Evolutionary conservation across 2,329 filamentous ascomycete genomes (phyloP).

Genomic region (Laburnicola sp.): DNA sequence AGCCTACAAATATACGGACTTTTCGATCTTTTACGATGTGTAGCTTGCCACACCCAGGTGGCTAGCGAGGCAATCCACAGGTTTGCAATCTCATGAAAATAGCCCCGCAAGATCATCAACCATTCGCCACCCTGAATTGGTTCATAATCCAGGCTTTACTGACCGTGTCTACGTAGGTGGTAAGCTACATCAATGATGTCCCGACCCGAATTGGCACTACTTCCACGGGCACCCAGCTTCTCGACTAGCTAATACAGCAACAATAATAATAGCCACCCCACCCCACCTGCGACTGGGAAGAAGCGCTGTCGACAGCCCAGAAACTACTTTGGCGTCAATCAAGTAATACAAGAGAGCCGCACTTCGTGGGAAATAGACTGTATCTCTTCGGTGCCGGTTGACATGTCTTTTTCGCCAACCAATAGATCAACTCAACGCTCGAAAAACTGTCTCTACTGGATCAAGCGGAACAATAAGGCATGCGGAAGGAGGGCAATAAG

Average conservation of each 20-base stretch:
- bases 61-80: no score
- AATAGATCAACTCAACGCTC: slow-evolving; percentile 7
- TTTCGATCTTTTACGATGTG: no score
- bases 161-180: slow-evolving; percentile 8
- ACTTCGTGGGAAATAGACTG: slow-evolving; percentile 10
- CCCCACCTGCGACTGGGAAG: slow-evolving; percentile 1
- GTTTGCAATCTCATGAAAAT: no score
- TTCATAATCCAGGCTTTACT: neutral
- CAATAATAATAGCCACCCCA: slow-evolving; percentile 12
- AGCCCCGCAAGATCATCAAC: no score
- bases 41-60: no score
- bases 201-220: slow-evolving; percentile 8
- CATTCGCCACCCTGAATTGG: no score
- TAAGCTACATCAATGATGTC: slow-evolving; percentile 11
- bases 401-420: slow-evolving; percentile 7
- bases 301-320: slow-evolving; percentile 11
- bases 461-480: slow-evolving; percentile 1
- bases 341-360: slow-evolving; percentile 3
- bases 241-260: no score
- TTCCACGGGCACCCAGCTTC: neutral
- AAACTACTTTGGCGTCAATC: neutral
- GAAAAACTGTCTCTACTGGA: slow-evolving; percentile 11
- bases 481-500: slow-evolving; percentile 10
- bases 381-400: slow-evolving; percentile 3
- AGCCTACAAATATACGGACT: no score